These are phyloP conservation scores for Crithidia thermophila DNA, from an alignment of 208 protist genomes.

Conservation along the genomic window DNA sequence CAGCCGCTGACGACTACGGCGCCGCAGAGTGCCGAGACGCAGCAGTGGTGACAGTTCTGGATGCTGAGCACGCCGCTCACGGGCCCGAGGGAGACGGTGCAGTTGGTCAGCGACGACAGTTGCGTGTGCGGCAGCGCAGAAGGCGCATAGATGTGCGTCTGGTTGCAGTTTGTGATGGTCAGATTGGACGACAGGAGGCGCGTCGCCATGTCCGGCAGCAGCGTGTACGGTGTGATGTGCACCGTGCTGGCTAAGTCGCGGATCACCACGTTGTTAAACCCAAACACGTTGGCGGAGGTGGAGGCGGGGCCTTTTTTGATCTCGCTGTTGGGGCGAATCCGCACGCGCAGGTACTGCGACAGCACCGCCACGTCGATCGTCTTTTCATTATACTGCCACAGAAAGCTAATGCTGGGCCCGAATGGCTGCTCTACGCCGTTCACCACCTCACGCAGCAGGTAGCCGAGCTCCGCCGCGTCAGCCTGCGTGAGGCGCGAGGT, in stretches of 20 bases:
- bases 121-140: slow-evolving; percentile 78
- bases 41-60: slow-evolving; percentile 85
- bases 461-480: slow-evolving; percentile 81
- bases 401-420: slow-evolving; percentile 76
- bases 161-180: slow-evolving; percentile 70
- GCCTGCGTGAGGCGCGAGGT: slow-evolving; percentile 66
- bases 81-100: slow-evolving; percentile 84
- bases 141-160: slow-evolving; percentile 81
- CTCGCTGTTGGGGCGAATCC: slow-evolving; percentile 70
- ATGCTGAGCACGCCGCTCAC: slow-evolving; percentile 82
- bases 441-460: slow-evolving; percentile 85
- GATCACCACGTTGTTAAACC: slow-evolving; percentile 76
- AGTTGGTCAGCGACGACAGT: slow-evolving; percentile 86
- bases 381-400: slow-evolving; percentile 84
- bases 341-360: slow-evolving; percentile 88
- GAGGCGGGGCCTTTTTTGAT: slow-evolving; percentile 29
- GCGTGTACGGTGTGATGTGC: slow-evolving; percentile 60
- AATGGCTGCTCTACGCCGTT: slow-evolving; percentile 88
- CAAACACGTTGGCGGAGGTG: slow-evolving; percentile 17
- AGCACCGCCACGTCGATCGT: slow-evolving; percentile 86
- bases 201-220: slow-evolving; percentile 41
- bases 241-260: slow-evolving; percentile 48
- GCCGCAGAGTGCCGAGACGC: slow-evolving; percentile 82
- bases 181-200: slow-evolving; percentile 66
- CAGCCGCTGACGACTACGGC: slow-evolving; percentile 79